Evolutionary conservation across 305 asterid species (phyloP), one percentile per base, ranked within the genome.

Genomic region (Ilex paraguariensis): DNA sequence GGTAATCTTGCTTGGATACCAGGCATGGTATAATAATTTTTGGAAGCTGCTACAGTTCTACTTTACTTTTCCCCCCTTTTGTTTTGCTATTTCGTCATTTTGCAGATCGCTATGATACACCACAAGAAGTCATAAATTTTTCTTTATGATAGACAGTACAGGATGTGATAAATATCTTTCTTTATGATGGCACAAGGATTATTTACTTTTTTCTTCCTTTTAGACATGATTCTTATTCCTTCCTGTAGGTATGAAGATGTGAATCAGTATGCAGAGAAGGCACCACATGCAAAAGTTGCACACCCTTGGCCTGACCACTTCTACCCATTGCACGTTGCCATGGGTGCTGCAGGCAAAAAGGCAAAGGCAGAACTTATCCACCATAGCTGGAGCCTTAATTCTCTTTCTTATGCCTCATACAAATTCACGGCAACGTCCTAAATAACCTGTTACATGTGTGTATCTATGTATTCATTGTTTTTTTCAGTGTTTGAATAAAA

Each of bases 271-370:
- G 87, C 76, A 55, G 73, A 61, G 66, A 84, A 79, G 65, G 95
- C 96, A 50, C 96, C 96, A 14, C 72, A 70, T 54, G 90, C 86
- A 3, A 81, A 75, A 64, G 79, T 54, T 12, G 86, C 90, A 61
- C 95, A 87, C 55, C 92, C 92, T 36, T 39, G 81, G 74, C 83
- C 92, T 0, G 92, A 84, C 10, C 87, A 84, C 74, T 73, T 87
- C 39, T 82, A 80, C 51, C 90, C 90, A 0, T 61, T 87, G 53
- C 86, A 81, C 61, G 92, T 82, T 31, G 89, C 90, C 42, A 69
- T 84, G 64, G 86, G 92, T 39, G 92, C 86, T 3, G 86, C 87
- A 4, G 92, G 92, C 54, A 73, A 28, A 68, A 61, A 71, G 21
- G 58, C 95, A 13, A 81, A 75, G 72, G 90, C 86, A 2, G 80